Evolutionary conservation across 2,329 filamentous ascomycete species (phyloP).

Genomic region (Hypoxylon sp.): DNA sequence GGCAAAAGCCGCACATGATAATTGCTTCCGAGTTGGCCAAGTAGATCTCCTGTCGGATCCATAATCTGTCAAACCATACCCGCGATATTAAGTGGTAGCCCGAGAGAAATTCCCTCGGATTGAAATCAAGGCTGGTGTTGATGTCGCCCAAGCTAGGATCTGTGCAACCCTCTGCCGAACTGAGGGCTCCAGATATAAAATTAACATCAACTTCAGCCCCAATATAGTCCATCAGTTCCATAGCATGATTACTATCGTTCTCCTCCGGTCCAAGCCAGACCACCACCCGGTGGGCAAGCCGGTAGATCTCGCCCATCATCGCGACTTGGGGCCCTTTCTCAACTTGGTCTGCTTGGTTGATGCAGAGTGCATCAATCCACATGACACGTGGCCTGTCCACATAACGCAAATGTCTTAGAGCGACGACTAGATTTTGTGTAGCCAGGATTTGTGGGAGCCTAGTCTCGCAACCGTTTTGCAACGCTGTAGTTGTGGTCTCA

Average conservation of each 20-base stretch:
- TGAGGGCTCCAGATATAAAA: neutral
- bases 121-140: neutral
- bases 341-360: conserved; percentile 42
- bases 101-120: neutral
- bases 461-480: neutral
- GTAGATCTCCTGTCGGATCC: conserved; percentile 43
- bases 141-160: conserved; percentile 8
- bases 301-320: conserved; percentile 47
- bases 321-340: conserved; percentile 44
- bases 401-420: conserved; percentile 31
- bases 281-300: conserved; percentile 38
- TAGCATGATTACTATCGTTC: conserved; percentile 35
- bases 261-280: conserved; percentile 46
- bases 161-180: conserved; percentile 3
- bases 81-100: conserved; percentile 25
- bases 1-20: conserved; percentile 20
- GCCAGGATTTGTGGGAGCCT: neutral
- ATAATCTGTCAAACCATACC: conserved; percentile 41
- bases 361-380: conserved; percentile 50
- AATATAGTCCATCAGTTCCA: conserved; percentile 26
- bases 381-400: conserved; percentile 19
- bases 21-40: conserved; percentile 36
- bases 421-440: conserved; percentile 19
- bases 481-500: neutral
- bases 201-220: conserved; percentile 26